A percentile compares a stretch with the other conserved stretches of the same genome.
Evolutionary conservation across 108 stramenopile species (phyloP).

Genomic region (Hondaea fermentalgiana): DNA sequence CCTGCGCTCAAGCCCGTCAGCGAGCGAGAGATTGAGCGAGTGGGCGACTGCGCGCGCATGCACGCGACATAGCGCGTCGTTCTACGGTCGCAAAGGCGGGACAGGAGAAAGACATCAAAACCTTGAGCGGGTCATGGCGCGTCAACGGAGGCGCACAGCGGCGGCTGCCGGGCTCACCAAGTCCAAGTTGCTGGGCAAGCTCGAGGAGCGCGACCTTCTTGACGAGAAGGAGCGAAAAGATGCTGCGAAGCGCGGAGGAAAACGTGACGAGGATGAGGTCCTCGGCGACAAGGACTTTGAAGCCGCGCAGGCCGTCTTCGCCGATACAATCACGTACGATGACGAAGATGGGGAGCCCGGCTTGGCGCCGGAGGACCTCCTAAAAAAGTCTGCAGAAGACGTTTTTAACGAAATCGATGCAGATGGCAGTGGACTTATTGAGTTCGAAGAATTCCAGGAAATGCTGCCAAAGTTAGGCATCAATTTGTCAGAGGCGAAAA

Average conservation of each 20-base stretch:
- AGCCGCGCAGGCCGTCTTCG: not conserved
- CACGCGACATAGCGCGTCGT: too few relatives aligned
- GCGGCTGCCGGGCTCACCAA: not conserved
- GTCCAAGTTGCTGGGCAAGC: not conserved
- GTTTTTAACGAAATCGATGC: slow-evolving; percentile 45
- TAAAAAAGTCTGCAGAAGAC: slow-evolving; percentile 38
- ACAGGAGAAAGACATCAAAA: too few relatives aligned
- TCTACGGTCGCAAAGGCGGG: too few relatives aligned
- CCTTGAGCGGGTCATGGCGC: too few relatives aligned
- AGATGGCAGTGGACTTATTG: slow-evolving; percentile 40
- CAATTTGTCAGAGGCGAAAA: slow-evolving; percentile 39
- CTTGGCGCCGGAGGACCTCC: slow-evolving; percentile 15
- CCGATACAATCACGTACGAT: not conserved
- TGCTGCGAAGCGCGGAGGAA: not conserved
- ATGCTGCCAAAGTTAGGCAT: slow-evolving; percentile 50
- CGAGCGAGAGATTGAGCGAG: too few relatives aligned
- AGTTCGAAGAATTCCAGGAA: slow-evolving; percentile 49
- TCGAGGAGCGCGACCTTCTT: not conserved
- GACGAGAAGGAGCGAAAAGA: not conserved
- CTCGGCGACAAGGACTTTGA: not conserved
- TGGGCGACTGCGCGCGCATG: too few relatives aligned
- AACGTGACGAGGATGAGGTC: not conserved
- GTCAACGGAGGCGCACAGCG: too few relatives aligned
- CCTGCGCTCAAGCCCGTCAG: too few relatives aligned
- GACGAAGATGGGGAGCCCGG: not conserved